Evolutionary conservation across 345 rosid genomes (phyloP).

Genomic region (Populus pruinosa): DNA sequence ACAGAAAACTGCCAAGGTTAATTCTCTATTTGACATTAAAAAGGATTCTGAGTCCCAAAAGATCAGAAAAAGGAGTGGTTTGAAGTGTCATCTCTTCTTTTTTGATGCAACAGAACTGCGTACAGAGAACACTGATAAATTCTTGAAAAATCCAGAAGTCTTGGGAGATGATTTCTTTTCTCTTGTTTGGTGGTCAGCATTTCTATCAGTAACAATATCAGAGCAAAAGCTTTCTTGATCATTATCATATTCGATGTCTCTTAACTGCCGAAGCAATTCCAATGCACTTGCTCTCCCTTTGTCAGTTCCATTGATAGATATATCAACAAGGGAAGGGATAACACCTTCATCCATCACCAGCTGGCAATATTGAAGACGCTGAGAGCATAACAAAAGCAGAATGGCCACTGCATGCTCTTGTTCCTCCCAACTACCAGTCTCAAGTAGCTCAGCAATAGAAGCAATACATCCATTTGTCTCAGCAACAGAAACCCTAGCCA

Average conservation of each 20-base stretch:
- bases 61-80: slow-evolving; percentile 3
- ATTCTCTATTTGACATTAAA: background rate
- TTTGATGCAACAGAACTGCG: slow-evolving; percentile 9
- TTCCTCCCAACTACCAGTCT: slow-evolving; percentile 44
- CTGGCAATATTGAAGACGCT: slow-evolving; percentile 42
- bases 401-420: slow-evolving; percentile 54
- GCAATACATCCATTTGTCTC: slow-evolving; percentile 60
- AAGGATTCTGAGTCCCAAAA: background rate
- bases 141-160: slow-evolving; percentile 34
- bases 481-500: slow-evolving; percentile 50
- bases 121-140: slow-evolving; percentile 16
- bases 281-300: slow-evolving; percentile 51
- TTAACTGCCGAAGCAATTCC: slow-evolving; percentile 67
- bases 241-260: slow-evolving; percentile 25
- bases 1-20: slow-evolving; percentile 20
- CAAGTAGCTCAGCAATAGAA: slow-evolving; percentile 58
- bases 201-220: slow-evolving; percentile 13
- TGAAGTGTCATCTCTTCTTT: slow-evolving; percentile 40
- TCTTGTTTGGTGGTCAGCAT: slow-evolving; percentile 5
- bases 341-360: slow-evolving; percentile 61
- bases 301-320: slow-evolving; percentile 62
- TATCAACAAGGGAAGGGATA: slow-evolving; percentile 46
- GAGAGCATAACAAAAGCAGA: slow-evolving; percentile 40
- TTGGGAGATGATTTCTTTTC: slow-evolving; percentile 39
- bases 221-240: slow-evolving; percentile 22